Base-by-base conservation (phyloP, 306 rosid genomes). In the Fragaria nilgerrensis region DNA sequence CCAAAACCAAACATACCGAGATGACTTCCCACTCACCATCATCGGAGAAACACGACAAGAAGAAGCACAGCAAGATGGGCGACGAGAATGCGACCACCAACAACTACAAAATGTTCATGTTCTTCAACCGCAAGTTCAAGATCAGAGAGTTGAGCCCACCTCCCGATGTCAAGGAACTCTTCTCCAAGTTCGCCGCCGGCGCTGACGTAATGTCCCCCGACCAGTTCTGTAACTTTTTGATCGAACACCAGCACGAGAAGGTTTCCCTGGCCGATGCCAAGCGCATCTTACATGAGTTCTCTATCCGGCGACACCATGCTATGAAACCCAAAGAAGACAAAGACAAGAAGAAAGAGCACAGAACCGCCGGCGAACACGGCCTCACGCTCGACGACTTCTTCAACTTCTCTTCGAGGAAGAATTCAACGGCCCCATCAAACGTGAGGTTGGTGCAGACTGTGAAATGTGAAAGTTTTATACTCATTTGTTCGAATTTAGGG, bases 101-200 rank as follows among this genome's bases (percentile, higher is more conserved):
- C 86, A 88, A 77, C 74, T 92, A 90, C 96, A 90, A 81, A 87
- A 59, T 88, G 74, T 80, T 95, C 74, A 50, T 81, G 78, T 85
- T 90, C 84, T 88, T 95, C 86, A 82, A 68, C 82, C 80, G 88
- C 78, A 90, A 89, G 86, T 95, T 85, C 87, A 95, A 89, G 83
- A 63, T 77, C 67, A 78, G 61, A 3, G 88, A 89, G 75, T 80
- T 64, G n/a, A 82, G 72, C 50, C 92, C 97, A 13, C 96, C 99
- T 23, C 41, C 65, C 3, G 98, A 92, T 81, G 89, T 94, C 70
- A 80, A 70, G 77, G 81, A 85, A 0, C 81, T 74, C 22, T 95
- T 90, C 75, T 36, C 89, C 20, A 7, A 22, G 44, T 92, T 79
- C 75, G 0, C 97, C 62, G 81, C 7, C 9, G 91, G 85, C 29